Evolutionary conservation across 768 basidiomycete genomes (phyloP).

Genomic region (Cystobasidium tubakii): DNA sequence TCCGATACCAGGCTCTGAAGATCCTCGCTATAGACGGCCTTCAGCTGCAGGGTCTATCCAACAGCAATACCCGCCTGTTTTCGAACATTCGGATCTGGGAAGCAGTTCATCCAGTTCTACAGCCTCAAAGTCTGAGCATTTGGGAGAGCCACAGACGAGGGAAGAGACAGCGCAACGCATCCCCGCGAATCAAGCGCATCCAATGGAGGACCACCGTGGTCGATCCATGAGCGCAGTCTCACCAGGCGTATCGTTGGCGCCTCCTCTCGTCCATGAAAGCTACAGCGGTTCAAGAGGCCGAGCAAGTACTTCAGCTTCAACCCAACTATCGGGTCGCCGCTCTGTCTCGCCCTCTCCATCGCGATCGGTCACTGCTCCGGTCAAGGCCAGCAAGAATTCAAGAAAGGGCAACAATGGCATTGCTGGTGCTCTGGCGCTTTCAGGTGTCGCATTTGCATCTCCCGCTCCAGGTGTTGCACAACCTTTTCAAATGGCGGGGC

Average conservation of each 20-base stretch:
- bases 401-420: slow-evolving; percentile 26
- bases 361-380: not conserved
- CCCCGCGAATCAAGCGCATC: not conserved
- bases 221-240: not conserved
- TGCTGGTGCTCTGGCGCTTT: slow-evolving; percentile 40
- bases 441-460: slow-evolving; percentile 39
- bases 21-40: not conserved
- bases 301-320: not conserved
- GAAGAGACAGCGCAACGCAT: not conserved
- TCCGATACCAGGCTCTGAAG: not conserved
- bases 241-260: not conserved
- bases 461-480: slow-evolving; percentile 33
- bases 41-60: not conserved
- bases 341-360: not conserved
- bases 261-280: not conserved
- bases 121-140: not conserved
- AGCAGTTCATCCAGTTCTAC: slow-evolving; percentile 32
- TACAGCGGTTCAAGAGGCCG: not conserved
- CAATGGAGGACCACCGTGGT: slow-evolving; percentile 7
- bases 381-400: slow-evolving; percentile 5
- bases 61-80: slow-evolving; percentile 22
- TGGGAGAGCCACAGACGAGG: no score
- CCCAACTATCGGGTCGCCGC: not conserved
- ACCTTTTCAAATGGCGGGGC: slow-evolving; percentile 18
- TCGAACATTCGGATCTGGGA: slow-evolving; percentile 16